These are phyloP conservation scores for Phaeotremella fagi DNA, from an alignment of 768 basidiomycete genomes.

Conservation along the genomic window DNA sequence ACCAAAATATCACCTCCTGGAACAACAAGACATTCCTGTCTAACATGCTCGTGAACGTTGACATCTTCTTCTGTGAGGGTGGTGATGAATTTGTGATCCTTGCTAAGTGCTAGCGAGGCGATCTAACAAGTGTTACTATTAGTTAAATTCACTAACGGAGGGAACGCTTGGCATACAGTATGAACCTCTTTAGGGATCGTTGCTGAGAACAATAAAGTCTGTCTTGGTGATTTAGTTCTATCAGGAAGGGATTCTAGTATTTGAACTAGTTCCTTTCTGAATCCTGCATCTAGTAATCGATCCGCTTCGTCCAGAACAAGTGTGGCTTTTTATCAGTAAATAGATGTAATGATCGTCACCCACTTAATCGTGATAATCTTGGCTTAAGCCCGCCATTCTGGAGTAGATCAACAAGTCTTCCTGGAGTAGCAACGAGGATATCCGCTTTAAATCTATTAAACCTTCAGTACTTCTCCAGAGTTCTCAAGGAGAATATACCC, in stretches of 20 bases:
- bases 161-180: slow-evolving; percentile 17
- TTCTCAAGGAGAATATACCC: no score
- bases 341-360: no score
- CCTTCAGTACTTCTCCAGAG: no score
- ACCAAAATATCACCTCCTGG: slow-evolving; percentile 53
- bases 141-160: slow-evolving; percentile 1
- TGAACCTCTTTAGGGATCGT: slow-evolving; percentile 52
- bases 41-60: slow-evolving; percentile 62
- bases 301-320: slow-evolving; percentile 52
- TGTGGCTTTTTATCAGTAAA: slow-evolving; percentile 32
- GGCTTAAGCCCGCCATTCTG: slow-evolving; percentile 48
- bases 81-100: slow-evolving; percentile 54
- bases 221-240: slow-evolving; percentile 36
- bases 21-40: slow-evolving; percentile 52
- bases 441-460: slow-evolving; percentile 31
- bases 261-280: slow-evolving; percentile 45
- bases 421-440: slow-evolving; percentile 51
- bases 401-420: slow-evolving; percentile 50
- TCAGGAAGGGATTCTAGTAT: slow-evolving; percentile 32
- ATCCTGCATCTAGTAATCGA: slow-evolving; percentile 51
- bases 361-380: slow-evolving; percentile 50
- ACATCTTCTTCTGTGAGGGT: slow-evolving; percentile 59
- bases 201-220: slow-evolving; percentile 53
- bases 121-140: slow-evolving; percentile 49
- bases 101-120: slow-evolving; percentile 46